phyloP scores from a whole-genome alignment of 1,139 yeast genomes.

The Saccharomyces hybrid region DNA sequence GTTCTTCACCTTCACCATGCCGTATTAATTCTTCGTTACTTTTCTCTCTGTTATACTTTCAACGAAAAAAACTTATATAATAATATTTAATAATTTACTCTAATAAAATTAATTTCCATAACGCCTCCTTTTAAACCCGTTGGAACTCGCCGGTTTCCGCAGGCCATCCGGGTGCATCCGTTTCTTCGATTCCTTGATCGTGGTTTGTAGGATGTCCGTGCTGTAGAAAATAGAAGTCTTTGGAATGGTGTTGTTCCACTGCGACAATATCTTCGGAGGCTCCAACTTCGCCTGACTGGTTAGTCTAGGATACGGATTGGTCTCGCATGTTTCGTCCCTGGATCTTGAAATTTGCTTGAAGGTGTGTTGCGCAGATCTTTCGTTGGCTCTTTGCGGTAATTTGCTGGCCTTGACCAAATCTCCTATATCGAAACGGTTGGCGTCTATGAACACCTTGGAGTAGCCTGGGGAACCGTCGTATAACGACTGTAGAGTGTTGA shows the following conservation, averaged over 20 bases:
- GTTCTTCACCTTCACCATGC: neutral
- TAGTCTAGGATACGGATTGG: conserved; percentile 1
- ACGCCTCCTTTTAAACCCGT: neutral
- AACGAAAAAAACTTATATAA: neutral
- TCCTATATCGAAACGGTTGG: conserved; percentile 27
- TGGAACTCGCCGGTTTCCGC: neutral
- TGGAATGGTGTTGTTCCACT: conserved; percentile 11
- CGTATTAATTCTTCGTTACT: neutral
- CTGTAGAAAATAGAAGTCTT: conserved; percentile 8
- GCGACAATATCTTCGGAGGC: conserved; percentile 15
- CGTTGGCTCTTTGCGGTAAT: conserved; percentile 29
- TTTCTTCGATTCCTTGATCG: conserved; percentile 8
- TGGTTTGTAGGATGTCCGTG: conserved; percentile 5
- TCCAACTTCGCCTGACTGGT: conserved; percentile 5
- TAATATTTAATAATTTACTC: neutral
- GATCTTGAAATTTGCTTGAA: neutral
- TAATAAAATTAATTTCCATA: neutral
- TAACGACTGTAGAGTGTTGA: conserved; percentile 13
- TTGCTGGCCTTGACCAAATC: conserved; percentile 20
- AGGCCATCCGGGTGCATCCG: conserved; percentile 3
- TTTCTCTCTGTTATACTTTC: neutral
- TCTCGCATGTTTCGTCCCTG: neutral
- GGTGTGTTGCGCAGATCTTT: neutral
- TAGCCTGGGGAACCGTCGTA: conserved; percentile 30
- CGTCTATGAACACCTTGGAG: conserved; percentile 23